Conservation (phyloP, 2,329 filamentous ascomycete genomes). For the Tolypocladium cylindrosporum region DNA sequence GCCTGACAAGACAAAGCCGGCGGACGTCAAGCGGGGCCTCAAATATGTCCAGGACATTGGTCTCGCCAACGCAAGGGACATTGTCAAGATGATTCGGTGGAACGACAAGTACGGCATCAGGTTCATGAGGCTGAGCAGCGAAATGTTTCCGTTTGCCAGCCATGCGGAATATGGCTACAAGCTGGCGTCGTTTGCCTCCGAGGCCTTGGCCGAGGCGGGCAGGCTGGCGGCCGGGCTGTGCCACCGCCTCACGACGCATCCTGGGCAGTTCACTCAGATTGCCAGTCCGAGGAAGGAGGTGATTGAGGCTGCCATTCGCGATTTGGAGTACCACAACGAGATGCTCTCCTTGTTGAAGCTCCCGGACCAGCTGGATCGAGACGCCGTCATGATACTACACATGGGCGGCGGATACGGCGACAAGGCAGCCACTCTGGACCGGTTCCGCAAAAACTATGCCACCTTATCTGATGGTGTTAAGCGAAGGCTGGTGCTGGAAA, state of each 20-base stretch:
- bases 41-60: conserved; percentile 69
- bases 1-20: conserved; percentile 62
- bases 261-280: conserved; percentile 86
- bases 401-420: conserved; percentile 89
- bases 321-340: conserved; percentile 83
- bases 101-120: conserved; percentile 87
- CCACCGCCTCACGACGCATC: conserved; percentile 82
- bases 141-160: conserved; percentile 95
- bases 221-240: conserved; percentile 66
- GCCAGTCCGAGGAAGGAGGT: conserved; percentile 74
- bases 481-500: conserved; percentile 77
- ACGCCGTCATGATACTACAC: conserved; percentile 91
- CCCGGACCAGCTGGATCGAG: conserved; percentile 66
- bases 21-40: conserved; percentile 56
- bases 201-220: conserved; percentile 66
- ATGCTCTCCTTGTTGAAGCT: conserved; percentile 68
- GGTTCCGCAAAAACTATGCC: conserved; percentile 69
- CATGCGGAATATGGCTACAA: conserved; percentile 81
- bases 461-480: conserved; percentile 61
- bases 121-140: conserved; percentile 84
- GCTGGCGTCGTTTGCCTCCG: conserved; percentile 71
- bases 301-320: conserved; percentile 65
- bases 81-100: conserved; percentile 81
- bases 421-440: conserved; percentile 65
- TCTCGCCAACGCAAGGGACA: conserved; percentile 71